Evolutionary conservation across 2,329 filamentous ascomycete species (phyloP).

Genomic region (Colletotrichum tamarilloi): DNA sequence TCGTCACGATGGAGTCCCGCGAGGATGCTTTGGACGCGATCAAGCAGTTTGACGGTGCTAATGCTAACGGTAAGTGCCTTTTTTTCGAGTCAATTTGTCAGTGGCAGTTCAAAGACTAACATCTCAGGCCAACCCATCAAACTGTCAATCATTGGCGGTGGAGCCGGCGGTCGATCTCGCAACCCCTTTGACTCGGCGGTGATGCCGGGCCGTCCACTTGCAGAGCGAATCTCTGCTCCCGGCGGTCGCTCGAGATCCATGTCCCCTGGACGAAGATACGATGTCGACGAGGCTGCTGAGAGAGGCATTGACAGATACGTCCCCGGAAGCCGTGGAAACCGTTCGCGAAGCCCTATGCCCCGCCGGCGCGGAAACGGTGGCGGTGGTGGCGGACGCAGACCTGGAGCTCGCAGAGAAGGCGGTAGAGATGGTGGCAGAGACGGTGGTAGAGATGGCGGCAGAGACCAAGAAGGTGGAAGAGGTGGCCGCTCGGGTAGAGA

Average conservation of each 20-base stretch:
- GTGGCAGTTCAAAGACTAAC: slow-evolving; percentile 11
- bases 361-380: slow-evolving; percentile 58
- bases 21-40: slow-evolving; percentile 81
- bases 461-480: slow-evolving; percentile 51
- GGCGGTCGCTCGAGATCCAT: slow-evolving; percentile 71
- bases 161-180: slow-evolving; percentile 52
- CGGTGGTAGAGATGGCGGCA: slow-evolving; percentile 56
- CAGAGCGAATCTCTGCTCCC: slow-evolving; percentile 69
- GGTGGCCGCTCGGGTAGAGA: slow-evolving; percentile 50
- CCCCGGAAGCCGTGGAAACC: slow-evolving; percentile 64
- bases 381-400: slow-evolving; percentile 59
- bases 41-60: slow-evolving; percentile 86
- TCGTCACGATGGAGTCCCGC: slow-evolving; percentile 79
- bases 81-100: background rate
- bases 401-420: slow-evolving; percentile 60
- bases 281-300: slow-evolving; percentile 69
- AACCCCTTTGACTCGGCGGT: slow-evolving; percentile 68
- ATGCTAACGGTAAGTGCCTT: slow-evolving; percentile 75
- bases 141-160: slow-evolving; percentile 71
- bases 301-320: slow-evolving; percentile 84
- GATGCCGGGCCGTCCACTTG: slow-evolving; percentile 66
- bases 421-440: slow-evolving; percentile 50
- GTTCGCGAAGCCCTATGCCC: slow-evolving; percentile 70
- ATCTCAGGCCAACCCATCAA: slow-evolving; percentile 80
- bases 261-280: slow-evolving; percentile 59